Evolutionary conservation across 139 green algal species (phyloP).

Genomic region (Ulvella scutata): DNA sequence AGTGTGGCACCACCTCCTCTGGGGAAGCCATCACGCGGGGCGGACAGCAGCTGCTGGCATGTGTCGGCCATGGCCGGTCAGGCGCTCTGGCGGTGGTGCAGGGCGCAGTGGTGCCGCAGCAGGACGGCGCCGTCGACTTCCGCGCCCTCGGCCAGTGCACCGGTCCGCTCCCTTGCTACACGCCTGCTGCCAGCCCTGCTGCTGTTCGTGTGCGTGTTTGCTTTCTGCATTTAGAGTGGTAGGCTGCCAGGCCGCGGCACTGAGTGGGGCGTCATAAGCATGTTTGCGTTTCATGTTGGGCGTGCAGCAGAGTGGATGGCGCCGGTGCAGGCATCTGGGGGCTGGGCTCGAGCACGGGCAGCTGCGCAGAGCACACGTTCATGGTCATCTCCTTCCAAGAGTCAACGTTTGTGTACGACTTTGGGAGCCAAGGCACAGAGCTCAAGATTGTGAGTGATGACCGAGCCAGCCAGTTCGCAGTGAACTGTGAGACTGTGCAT

Average conservation of each 20-base stretch:
- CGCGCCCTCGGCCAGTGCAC: neutral
- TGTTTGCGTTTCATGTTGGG: neutral
- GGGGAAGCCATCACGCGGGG: neutral
- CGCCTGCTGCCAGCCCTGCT: too few relatives aligned
- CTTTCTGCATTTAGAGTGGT: neutral
- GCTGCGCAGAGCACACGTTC: neutral
- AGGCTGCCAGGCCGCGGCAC: neutral
- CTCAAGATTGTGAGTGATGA: neutral
- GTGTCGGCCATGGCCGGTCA: slow-evolving; percentile 41
- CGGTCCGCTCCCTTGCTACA: too few relatives aligned
- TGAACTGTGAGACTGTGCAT: slow-evolving; percentile 37
- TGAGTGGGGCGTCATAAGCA: neutral
- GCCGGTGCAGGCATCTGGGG: neutral
- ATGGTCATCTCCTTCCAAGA: neutral
- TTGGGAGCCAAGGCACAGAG: slow-evolving; percentile 3
- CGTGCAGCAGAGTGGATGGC: neutral
- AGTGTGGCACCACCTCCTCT: neutral
- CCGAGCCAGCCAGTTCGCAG: slow-evolving; percentile 22
- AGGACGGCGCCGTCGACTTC: slow-evolving; percentile 44
- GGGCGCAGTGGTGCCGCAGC: slow-evolving; percentile 33
- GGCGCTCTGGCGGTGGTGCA: slow-evolving; percentile 58
- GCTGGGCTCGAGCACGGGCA: neutral
- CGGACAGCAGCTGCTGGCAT: slow-evolving; percentile 28
- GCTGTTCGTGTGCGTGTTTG: neutral
- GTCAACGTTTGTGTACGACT: neutral